Evolutionary conservation across 2,329 filamentous ascomycete species (phyloP).

Genomic region (Calcarisporium arbuscula): DNA sequence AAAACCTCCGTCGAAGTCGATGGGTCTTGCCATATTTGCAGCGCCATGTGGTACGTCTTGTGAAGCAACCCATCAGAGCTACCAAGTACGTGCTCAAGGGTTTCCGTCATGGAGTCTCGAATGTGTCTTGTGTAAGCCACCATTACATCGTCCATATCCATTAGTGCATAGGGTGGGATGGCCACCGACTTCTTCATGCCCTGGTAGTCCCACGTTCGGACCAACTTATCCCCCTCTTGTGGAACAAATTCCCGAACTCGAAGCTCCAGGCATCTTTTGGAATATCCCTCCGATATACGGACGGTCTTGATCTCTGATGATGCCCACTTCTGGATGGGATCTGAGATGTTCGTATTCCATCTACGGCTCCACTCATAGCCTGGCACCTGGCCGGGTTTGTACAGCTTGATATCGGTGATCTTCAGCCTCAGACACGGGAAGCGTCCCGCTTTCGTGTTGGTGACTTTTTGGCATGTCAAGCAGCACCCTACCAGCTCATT

Average conservation of each 20-base stretch:
- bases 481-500: slow-evolving; percentile 42
- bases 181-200: slow-evolving; percentile 40
- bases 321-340: slow-evolving; percentile 51
- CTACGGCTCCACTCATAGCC: slow-evolving; percentile 54
- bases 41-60: slow-evolving; percentile 43
- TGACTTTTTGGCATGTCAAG: slow-evolving; percentile 46
- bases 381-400: slow-evolving; percentile 52
- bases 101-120: slow-evolving; percentile 37
- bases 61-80: slow-evolving; percentile 33
- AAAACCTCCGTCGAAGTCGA: slow-evolving; percentile 30
- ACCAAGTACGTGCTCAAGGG: slow-evolving; percentile 34
- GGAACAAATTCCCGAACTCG: slow-evolving; percentile 49
- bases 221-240: slow-evolving; percentile 47
- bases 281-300: slow-evolving; percentile 48
- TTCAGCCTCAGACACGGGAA: slow-evolving; percentile 56
- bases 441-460: slow-evolving; percentile 43
- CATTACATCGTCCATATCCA: slow-evolving; percentile 46
- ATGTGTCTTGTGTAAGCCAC: slow-evolving; percentile 45
- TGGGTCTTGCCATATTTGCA: slow-evolving; percentile 27
- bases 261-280: slow-evolving; percentile 39
- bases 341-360: slow-evolving; percentile 49
- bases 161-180: slow-evolving; percentile 51
- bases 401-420: slow-evolving; percentile 51
- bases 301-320: slow-evolving; percentile 44
- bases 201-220: slow-evolving; percentile 45